Evolutionary conservation across 2,329 filamentous ascomycete genomes (phyloP).

Genomic region (Stagonosporopsis cucurbitacearum): DNA sequence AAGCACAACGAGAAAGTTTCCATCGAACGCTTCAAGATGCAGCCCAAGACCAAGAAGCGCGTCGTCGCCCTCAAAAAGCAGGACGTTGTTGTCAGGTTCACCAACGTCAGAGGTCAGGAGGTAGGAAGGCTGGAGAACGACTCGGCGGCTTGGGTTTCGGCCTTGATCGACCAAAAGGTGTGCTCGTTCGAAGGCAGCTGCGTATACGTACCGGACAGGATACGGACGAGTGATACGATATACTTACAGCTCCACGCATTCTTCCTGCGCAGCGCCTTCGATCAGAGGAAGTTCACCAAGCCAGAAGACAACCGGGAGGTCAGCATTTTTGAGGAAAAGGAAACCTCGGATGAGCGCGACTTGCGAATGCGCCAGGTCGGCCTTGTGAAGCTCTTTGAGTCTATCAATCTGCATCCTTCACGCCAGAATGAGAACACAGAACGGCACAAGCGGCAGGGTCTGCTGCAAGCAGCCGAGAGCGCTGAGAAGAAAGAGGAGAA

Average conservation of each 20-base stretch:
- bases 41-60: slow-evolving; percentile 56
- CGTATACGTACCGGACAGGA: slow-evolving; percentile 83
- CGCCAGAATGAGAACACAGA: slow-evolving; percentile 75
- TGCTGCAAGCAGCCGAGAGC: slow-evolving; percentile 86
- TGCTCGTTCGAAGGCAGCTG: slow-evolving; percentile 87
- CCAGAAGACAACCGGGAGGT: slow-evolving; percentile 73
- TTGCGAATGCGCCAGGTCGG: slow-evolving; percentile 85
- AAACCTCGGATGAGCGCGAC: slow-evolving; percentile 83
- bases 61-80: slow-evolving; percentile 68
- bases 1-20: slow-evolving; percentile 82
- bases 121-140: slow-evolving; percentile 88
- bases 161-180: slow-evolving; percentile 86
- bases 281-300: slow-evolving; percentile 65
- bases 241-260: slow-evolving; percentile 86
- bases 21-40: slow-evolving; percentile 84
- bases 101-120: slow-evolving; percentile 77
- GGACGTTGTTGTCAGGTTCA: slow-evolving; percentile 92
- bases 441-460: slow-evolving; percentile 79
- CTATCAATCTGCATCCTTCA: slow-evolving; percentile 81
- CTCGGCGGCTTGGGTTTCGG: slow-evolving; percentile 87
- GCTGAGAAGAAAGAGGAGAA: slow-evolving; percentile 71
- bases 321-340: slow-evolving; percentile 81
- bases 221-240: slow-evolving; percentile 92
- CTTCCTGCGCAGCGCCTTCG: slow-evolving; percentile 76
- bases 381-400: slow-evolving; percentile 85